Evolutionary conservation across 768 basidiomycete species (phyloP).

Genomic region (Tulasnella sp.): DNA sequence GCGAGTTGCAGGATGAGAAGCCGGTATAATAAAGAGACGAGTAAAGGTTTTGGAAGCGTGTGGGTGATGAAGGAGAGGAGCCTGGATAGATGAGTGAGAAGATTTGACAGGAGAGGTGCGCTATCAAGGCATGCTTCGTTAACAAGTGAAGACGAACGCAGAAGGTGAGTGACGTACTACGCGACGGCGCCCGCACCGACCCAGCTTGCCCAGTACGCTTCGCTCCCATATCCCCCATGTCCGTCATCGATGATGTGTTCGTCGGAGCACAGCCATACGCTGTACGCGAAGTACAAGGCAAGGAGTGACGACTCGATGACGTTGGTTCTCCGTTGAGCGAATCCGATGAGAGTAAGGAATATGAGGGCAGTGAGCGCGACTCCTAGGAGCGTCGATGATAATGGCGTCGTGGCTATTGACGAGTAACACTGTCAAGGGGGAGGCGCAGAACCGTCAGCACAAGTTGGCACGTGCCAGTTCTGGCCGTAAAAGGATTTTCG

Average conservation of each 20-base stretch:
- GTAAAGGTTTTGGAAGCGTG: constrained; percentile 78
- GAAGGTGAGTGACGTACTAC: neutral
- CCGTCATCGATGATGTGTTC: constrained; percentile 15
- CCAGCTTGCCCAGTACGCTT: constrained; percentile 24
- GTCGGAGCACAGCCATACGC: constrained; percentile 70
- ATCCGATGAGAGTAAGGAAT: constrained; percentile 89
- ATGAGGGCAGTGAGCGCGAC: constrained; percentile 82
- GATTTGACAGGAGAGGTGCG: constrained; percentile 69
- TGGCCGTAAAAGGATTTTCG: neutral
- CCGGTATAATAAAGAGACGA: constrained; percentile 69
- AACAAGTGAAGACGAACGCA: neutral
- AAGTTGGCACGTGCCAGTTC: neutral
- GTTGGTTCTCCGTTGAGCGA: constrained; percentile 81
- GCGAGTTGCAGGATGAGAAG: constrained; percentile 76
- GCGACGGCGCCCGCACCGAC: constrained; percentile 20
- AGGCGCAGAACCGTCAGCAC: neutral
- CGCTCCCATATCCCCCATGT: constrained; percentile 29
- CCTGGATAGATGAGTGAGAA: constrained; percentile 75
- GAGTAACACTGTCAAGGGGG: neutral
- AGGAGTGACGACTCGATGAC: constrained; percentile 88
- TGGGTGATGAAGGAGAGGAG: constrained; percentile 77
- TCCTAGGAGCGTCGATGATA: constrained; percentile 85
- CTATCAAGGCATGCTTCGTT: constrained; percentile 13
- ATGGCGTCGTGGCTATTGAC: constrained; percentile 53
- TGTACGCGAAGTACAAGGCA: constrained; percentile 83